These are phyloP conservation scores for Candida cerambycidarum DNA, from an alignment of 805 yeast species.

Conservation along the genomic window DNA sequence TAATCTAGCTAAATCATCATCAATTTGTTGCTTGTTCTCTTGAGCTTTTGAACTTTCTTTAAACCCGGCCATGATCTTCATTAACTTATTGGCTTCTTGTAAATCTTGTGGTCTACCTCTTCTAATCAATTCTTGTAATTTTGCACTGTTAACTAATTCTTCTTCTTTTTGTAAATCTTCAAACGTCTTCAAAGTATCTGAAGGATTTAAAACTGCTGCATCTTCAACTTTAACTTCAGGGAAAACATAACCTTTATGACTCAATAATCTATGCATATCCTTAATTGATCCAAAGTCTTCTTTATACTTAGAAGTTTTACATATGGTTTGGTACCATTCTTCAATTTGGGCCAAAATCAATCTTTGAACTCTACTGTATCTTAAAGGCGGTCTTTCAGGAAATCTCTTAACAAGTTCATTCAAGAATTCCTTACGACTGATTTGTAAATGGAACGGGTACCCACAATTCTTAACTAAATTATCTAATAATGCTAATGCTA, in stretches of 20 bases:
- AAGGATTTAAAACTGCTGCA: slow-evolving; percentile 88
- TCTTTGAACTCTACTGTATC: slow-evolving; percentile 80
- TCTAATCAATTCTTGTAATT: slow-evolving; percentile 91
- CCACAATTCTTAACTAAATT: slow-evolving; percentile 97
- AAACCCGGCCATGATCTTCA: slow-evolving; percentile 98
- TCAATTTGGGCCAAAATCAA: slow-evolving; percentile 86
- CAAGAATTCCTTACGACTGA: slow-evolving; percentile 89
- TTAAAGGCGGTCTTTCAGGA: slow-evolving; percentile 91
- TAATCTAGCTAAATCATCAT: slow-evolving; percentile 80
- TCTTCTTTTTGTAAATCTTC: slow-evolving; percentile 93
- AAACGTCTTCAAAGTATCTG: slow-evolving; percentile 80
- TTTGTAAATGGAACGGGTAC: slow-evolving; percentile 92
- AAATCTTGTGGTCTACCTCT: slow-evolving; percentile 94
- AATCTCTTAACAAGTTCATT: slow-evolving; percentile 90
- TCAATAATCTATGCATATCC: slow-evolving; percentile 91
- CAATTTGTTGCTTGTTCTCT: slow-evolving; percentile 74
- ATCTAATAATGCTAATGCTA: slow-evolving; percentile 83
- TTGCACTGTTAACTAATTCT: slow-evolving; percentile 88
- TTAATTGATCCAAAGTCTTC: slow-evolving; percentile 90
- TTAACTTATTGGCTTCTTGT: slow-evolving; percentile 92
- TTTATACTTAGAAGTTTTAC: slow-evolving; percentile 83
- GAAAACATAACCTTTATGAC: slow-evolving; percentile 88
- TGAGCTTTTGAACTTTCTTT: slow-evolving; percentile 69
- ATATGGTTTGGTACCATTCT: slow-evolving; percentile 96
- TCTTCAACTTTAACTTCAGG: slow-evolving; percentile 91